Percentiles rank a stretch among this genome's conserved stretches.
These are phyloP conservation scores for Brassica balearica DNA, from an alignment of 441 rosid species.

Conservation along the genomic window DNA sequence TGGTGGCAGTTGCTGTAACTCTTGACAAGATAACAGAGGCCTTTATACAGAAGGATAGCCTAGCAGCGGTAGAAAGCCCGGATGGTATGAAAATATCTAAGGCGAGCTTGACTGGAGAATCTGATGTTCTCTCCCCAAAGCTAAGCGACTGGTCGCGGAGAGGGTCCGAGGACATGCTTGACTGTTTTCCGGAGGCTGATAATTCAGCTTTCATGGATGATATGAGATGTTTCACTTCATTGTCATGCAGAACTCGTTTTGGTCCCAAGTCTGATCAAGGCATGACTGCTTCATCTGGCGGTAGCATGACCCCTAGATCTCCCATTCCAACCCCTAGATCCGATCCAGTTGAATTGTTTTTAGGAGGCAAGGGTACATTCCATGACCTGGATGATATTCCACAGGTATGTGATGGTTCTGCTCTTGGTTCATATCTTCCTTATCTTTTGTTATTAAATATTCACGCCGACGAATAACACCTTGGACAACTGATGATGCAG, in stretches of 20 bases:
- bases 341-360: conserved; percentile 73
- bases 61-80: conserved; percentile 64
- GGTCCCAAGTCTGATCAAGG: conserved; percentile 93
- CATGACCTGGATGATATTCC: conserved; percentile 78
- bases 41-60: conserved; percentile 65
- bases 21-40: conserved; percentile 74
- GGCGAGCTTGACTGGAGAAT: conserved; percentile 79
- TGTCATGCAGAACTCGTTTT: conserved; percentile 91
- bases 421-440: not conserved
- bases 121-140: conserved; percentile 82
- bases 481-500: conserved; percentile 52
- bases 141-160: conserved; percentile 87
- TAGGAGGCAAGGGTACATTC: conserved; percentile 74
- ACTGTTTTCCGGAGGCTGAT: conserved; percentile 84
- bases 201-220: conserved; percentile 76
- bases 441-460: conserved; percentile 17
- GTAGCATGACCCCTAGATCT: conserved; percentile 98
- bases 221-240: conserved; percentile 73
- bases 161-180: conserved; percentile 91
- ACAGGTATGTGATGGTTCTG: conserved; percentile 58
- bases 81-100: conserved; percentile 77
- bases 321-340: conserved; percentile 88
- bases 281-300: conserved; percentile 91
- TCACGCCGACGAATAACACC: conserved; percentile 31
- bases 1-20: conserved; percentile 70